phyloP scores from a whole-genome alignment of 768 basidiomycete genomes.

The Mycena capillaripes region DNA sequence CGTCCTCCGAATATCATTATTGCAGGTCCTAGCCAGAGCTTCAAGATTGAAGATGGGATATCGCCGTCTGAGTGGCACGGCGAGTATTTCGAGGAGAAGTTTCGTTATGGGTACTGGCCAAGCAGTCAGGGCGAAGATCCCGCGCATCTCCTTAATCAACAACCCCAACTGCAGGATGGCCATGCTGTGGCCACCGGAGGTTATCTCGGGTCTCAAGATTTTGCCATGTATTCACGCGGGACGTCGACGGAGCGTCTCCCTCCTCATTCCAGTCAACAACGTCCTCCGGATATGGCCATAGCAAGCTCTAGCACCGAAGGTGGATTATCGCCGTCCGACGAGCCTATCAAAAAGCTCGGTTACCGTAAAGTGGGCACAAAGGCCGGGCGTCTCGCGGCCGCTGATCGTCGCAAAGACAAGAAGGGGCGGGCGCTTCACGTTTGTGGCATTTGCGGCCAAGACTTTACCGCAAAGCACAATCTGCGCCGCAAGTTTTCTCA shows the following conservation, averaged over 20 bases:
- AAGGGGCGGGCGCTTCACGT: neutral
- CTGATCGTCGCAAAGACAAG: constrained; percentile 11
- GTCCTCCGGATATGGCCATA: neutral
- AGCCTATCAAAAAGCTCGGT: neutral
- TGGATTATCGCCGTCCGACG: neutral
- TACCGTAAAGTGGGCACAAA: neutral
- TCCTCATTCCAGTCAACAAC: too few relatives aligned
- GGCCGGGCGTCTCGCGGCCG: constrained; percentile 3
- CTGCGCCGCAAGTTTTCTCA: neutral
- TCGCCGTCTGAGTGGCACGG: too few relatives aligned
- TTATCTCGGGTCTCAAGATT: neutral
- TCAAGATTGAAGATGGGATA: too few relatives aligned
- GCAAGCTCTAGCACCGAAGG: neutral
- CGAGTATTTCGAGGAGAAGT: too few relatives aligned
- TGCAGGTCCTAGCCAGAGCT: too few relatives aligned
- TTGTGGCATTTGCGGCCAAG: constrained; percentile 5
- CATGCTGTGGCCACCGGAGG: neutral
- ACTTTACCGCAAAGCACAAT: constrained; percentile 27
- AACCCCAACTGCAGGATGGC: neutral
- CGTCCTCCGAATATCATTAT: too few relatives aligned
- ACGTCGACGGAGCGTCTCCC: neutral
- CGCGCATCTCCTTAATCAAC: neutral
- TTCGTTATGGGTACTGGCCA: too few relatives aligned
- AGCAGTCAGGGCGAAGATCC: neutral
- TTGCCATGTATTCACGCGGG: neutral